These are phyloP conservation scores for Phytophthora crassamura DNA, from an alignment of 352 stramenopile genomes.

Conservation along the genomic window DNA sequence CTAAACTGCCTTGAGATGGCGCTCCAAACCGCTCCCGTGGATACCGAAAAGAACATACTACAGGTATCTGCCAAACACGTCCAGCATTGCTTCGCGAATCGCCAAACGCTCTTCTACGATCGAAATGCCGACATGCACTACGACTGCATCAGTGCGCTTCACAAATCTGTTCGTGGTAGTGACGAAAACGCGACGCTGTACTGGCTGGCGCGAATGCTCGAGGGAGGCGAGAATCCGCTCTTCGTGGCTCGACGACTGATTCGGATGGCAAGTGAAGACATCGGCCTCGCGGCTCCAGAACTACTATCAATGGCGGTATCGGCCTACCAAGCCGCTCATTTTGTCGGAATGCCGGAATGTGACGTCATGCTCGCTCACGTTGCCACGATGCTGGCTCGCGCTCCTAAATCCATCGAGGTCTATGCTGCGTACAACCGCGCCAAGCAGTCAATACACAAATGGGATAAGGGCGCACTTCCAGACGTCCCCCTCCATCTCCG, in stretches of 20 bases:
- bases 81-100: constrained; percentile 72
- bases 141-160: constrained; percentile 83
- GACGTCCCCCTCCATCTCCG: constrained; percentile 85
- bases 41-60: constrained; percentile 37
- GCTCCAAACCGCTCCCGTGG: constrained; percentile 51
- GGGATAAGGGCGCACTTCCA: constrained; percentile 57
- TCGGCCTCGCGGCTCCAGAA: constrained; percentile 77
- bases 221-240: constrained; percentile 86
- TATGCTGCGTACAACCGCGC: constrained; percentile 86
- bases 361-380: constrained; percentile 84
- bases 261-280: constrained; percentile 86
- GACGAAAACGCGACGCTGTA: constrained; percentile 86
- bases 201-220: constrained; percentile 88
- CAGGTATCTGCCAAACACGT: constrained; percentile 68
- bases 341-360: constrained; percentile 88
- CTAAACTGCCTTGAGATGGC: constrained; percentile 89
- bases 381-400: constrained; percentile 78
- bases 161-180: constrained; percentile 87
- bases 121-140: constrained; percentile 89
- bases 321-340: constrained; percentile 78
- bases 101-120: constrained; percentile 85
- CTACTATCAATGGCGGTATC: constrained; percentile 71
- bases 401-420: constrained; percentile 85
- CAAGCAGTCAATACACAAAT: constrained; percentile 67
- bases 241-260: constrained; percentile 85